Percentiles rank a stretch among this genome's conserved stretches.
These are phyloP conservation scores for Collybiopsis confluens DNA, from an alignment of 768 basidiomycete genomes.

Conservation along the genomic window DNA sequence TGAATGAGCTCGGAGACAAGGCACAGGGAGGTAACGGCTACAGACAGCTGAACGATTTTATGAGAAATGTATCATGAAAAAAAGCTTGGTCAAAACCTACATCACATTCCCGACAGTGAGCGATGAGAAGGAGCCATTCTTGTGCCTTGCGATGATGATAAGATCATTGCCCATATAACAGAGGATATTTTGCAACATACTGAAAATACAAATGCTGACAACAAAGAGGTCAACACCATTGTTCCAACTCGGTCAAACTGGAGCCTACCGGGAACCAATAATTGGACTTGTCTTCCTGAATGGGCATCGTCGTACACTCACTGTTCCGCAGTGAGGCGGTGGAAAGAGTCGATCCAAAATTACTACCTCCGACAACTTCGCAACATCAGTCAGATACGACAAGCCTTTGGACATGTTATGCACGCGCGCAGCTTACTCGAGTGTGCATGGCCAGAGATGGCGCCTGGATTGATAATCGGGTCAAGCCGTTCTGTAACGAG, in stretches of 20 bases:
- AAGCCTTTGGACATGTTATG: neutral
- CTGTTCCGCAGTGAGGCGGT: constrained; percentile 40
- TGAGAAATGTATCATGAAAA: too few species aligned
- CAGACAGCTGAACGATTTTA: constrained; percentile 18
- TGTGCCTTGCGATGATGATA: constrained; percentile 29
- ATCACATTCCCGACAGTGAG: constrained; percentile 40
- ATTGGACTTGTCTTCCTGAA: constrained; percentile 30
- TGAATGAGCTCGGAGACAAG: neutral
- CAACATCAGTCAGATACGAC: neutral
- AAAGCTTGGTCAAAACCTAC: too few species aligned
- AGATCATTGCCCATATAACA: neutral
- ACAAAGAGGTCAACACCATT: constrained; percentile 7
- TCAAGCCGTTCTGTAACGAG: constrained; percentile 47
- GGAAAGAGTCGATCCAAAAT: constrained; percentile 38
- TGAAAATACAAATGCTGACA: constrained; percentile 47
- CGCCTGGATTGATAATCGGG: constrained; percentile 45
- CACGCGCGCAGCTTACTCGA: constrained; percentile 26
- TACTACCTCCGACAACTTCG: constrained; percentile 50
- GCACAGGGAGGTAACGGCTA: neutral
- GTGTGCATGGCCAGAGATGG: constrained; percentile 43
- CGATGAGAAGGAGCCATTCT: constrained; percentile 43
- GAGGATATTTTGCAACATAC: constrained; percentile 20
- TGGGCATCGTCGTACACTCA: constrained; percentile 49
- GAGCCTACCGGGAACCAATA: constrained; percentile 48
- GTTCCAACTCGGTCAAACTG: neutral